phyloP scores from a whole-genome alignment of 306 rosid genomes.

The Pachyrhizus erosus region DNA sequence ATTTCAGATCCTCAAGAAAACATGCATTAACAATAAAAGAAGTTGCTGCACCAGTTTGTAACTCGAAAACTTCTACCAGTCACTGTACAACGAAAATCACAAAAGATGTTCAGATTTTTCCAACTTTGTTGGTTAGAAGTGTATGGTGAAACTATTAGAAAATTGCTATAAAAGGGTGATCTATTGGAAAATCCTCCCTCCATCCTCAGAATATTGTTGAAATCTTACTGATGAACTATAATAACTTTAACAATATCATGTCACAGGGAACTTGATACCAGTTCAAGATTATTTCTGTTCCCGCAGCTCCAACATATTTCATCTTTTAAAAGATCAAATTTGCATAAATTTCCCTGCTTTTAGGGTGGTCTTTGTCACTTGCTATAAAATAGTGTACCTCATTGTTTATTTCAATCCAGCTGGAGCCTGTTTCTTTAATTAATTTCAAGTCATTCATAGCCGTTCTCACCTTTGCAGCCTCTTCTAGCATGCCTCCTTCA shows the following conservation, averaged over 20 bases:
- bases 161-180: not conserved
- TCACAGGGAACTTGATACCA: conserved; percentile 13
- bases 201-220: not conserved
- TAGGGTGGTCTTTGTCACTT: conserved; percentile 54
- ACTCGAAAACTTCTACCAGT: not conserved
- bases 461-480: conserved; percentile 64
- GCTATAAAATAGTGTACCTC: conserved; percentile 63
- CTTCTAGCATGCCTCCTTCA: conserved; percentile 54
- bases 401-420: conserved; percentile 56
- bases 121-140: conserved; percentile 12
- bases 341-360: conserved; percentile 54
- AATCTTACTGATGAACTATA: conserved; percentile 12
- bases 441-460: conserved; percentile 58
- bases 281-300: conserved; percentile 30
- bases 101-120: conserved; percentile 1
- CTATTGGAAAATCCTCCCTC: conserved; percentile 2
- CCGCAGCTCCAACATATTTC: conserved; percentile 27
- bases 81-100: conserved; percentile 21
- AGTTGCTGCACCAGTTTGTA: not conserved
- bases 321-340: conserved; percentile 43
- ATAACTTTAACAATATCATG: not conserved
- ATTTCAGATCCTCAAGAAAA: conserved; percentile 16
- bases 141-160: not conserved
- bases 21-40: not conserved
- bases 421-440: conserved; percentile 60